These are phyloP conservation scores for Apodospora peruviana DNA, from an alignment of 495 filamentous ascomycete genomes.

Conservation along the genomic window DNA sequence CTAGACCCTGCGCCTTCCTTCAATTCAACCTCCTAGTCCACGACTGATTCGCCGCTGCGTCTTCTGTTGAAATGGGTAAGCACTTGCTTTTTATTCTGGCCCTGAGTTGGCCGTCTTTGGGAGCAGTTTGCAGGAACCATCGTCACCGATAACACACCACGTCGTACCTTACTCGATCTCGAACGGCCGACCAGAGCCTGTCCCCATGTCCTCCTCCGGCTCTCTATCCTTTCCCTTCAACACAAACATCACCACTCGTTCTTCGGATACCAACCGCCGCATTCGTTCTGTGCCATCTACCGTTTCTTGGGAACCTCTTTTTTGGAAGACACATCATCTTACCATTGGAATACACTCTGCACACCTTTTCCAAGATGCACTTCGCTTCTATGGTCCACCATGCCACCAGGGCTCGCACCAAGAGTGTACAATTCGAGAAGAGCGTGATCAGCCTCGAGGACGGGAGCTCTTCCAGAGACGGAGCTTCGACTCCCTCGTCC, in stretches of 20 bases:
- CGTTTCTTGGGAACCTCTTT: conserved; percentile 34
- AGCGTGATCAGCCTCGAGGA: conserved; percentile 23
- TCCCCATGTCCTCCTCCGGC: conserved; percentile 1
- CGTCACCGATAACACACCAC: conserved; percentile 15
- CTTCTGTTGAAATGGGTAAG: conserved; percentile 44
- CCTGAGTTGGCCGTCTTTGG: conserved; percentile 21
- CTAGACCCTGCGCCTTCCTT: conserved; percentile 25
- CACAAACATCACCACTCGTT: conserved; percentile 16
- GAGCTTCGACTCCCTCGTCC: conserved; percentile 15
- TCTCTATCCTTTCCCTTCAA: conserved; percentile 6
- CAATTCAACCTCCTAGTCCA: conserved; percentile 7
- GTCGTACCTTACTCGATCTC: conserved; percentile 15
- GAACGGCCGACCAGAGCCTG: conserved; percentile 7
- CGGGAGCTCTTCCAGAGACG: conserved; percentile 13
- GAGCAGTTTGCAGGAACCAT: conserved; percentile 22
- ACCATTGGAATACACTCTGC: conserved; percentile 31
- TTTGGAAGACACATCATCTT: conserved; percentile 23
- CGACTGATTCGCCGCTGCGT: conserved; percentile 8
- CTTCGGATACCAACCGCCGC: conserved; percentile 11
- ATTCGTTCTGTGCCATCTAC: conserved; percentile 22
- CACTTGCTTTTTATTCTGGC: conserved; percentile 28
- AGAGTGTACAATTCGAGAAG: conserved; percentile 43
- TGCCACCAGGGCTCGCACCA: conserved; percentile 34
- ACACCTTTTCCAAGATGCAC: conserved; percentile 31
- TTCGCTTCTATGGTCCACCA: conserved; percentile 36